These are phyloP conservation scores for Phytophthora idaei DNA, from an alignment of 352 stramenopile species.

Conservation along the genomic window DNA sequence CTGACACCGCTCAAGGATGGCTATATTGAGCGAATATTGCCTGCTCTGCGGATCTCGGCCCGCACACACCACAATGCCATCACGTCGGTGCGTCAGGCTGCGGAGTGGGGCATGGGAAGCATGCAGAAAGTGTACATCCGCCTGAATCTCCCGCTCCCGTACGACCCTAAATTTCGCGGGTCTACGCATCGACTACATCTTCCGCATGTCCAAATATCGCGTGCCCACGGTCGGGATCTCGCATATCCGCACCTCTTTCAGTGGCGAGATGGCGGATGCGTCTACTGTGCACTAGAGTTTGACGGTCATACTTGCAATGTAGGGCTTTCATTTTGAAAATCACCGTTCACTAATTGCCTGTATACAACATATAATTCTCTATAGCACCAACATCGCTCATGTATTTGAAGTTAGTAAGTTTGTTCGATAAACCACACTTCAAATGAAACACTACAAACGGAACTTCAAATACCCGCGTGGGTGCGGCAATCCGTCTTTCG, in stretches of 20 bases:
- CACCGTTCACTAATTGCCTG: no score
- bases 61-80: constrained; percentile 5
- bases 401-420: no score
- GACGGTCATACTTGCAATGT: neutral
- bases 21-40: neutral
- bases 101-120: constrained; percentile 8
- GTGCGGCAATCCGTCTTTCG: neutral
- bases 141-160: neutral
- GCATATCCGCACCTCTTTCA: neutral
- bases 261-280: neutral
- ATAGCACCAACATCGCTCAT: no score
- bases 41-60: neutral
- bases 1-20: constrained; percentile 3
- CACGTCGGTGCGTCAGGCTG: constrained; percentile 1
- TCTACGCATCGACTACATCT: neutral
- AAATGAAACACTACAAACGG: no score
- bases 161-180: neutral
- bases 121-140: constrained; percentile 10
- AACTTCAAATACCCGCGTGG: neutral
- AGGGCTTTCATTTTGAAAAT: neutral
- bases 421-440: no score
- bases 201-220: neutral
- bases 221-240: neutral
- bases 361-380: no score
- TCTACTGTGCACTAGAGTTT: neutral